These are phyloP conservation scores for Decorospora gaudefroyi DNA, from an alignment of 2,329 filamentous ascomycete species.

Conservation along the genomic window DNA sequence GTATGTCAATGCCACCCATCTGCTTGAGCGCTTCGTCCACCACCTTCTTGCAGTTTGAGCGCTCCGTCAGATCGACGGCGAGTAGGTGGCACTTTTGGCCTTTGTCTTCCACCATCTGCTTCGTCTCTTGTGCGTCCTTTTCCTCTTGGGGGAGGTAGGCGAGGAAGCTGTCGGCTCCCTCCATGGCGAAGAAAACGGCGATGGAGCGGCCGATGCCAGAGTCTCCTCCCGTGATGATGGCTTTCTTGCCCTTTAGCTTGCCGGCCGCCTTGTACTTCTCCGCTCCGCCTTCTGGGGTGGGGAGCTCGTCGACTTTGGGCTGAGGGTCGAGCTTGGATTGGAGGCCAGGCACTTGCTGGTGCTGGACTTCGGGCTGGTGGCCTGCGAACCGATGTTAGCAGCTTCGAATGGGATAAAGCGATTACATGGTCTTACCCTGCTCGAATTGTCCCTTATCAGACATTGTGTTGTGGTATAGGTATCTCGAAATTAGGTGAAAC, in stretches of 20 bases:
- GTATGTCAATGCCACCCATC: conserved; percentile 72
- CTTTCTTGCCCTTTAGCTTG: conserved; percentile 75
- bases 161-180: conserved; percentile 75
- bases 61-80: conserved; percentile 66
- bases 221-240: conserved; percentile 80
- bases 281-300: conserved; percentile 68
- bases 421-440: conserved; percentile 29
- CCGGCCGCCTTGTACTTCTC: conserved; percentile 74
- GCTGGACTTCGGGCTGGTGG: conserved; percentile 54
- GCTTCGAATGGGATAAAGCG: background rate
- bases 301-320: conserved; percentile 67
- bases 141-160: conserved; percentile 76
- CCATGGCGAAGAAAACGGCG: conserved; percentile 78
- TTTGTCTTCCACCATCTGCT: conserved; percentile 68
- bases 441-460: conserved; percentile 46
- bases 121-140: conserved; percentile 74
- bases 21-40: conserved; percentile 68
- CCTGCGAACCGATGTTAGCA: conserved; percentile 39
- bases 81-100: conserved; percentile 69
- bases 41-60: conserved; percentile 70
- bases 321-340: conserved; percentile 61
- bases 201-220: conserved; percentile 77
- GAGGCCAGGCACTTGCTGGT: conserved; percentile 59
- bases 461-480: conserved; percentile 54
- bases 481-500: background rate